Conservation (phyloP, 441 rosid species). For the Gossypium schwendimanii region DNA sequence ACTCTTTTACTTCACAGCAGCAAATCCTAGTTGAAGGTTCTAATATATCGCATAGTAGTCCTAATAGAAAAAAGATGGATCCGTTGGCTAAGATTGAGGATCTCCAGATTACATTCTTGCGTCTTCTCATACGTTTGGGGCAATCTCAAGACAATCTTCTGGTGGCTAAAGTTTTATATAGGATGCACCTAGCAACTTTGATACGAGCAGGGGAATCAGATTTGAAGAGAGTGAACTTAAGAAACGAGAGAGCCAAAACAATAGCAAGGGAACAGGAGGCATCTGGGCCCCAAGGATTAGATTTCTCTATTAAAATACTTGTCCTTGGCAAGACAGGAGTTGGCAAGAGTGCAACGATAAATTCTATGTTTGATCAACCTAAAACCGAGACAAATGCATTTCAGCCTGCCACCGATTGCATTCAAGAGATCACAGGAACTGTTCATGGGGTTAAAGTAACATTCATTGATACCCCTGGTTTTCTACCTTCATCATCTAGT, state of each 20-base stretch:
- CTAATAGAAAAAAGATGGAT: conserved; percentile 30
- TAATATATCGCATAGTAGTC: conserved; percentile 21
- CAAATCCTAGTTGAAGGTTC: conserved; percentile 35
- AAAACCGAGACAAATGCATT: conserved; percentile 72
- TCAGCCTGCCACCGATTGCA: conserved; percentile 53
- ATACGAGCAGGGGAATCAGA: conserved; percentile 70
- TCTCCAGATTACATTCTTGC: conserved; percentile 65
- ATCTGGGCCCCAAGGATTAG: conserved; percentile 51
- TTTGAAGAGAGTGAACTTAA: conserved; percentile 43
- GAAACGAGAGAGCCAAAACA: conserved; percentile 42
- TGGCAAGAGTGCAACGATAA: conserved; percentile 96
- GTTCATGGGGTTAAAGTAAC: conserved; percentile 62
- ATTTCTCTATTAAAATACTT: conserved; percentile 65
- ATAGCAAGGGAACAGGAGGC: conserved; percentile 69
- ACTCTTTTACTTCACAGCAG: conserved; percentile 29
- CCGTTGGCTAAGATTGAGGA: conserved; percentile 54
- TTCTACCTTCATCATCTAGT: conserved; percentile 45
- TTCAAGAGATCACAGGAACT: conserved; percentile 66
- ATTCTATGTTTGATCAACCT: conserved; percentile 71
- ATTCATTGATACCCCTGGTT: conserved; percentile 88
- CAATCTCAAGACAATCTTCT: conserved; percentile 50
- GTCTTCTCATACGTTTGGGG: conserved; percentile 61
- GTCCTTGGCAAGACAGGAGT: conserved; percentile 87
- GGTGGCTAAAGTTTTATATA: conserved; percentile 73
- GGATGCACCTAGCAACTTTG: conserved; percentile 65